Conservation (phyloP, 768 basidiomycete genomes). For the Russula dissimulans region DNA sequence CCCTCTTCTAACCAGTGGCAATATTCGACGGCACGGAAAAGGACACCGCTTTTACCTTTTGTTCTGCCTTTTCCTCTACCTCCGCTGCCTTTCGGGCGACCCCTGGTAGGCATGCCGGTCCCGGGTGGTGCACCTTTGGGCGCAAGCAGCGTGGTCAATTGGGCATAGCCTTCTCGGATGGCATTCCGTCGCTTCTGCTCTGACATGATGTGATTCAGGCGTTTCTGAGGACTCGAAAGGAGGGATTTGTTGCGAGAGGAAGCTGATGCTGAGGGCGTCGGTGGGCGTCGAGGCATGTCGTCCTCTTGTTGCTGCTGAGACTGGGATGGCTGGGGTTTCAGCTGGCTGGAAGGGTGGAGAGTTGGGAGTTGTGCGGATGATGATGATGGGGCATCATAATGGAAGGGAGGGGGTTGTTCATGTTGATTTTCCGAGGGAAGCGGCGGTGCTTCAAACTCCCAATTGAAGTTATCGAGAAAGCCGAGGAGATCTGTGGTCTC, state of each 20-base stretch:
- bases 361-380: constrained; percentile 1
- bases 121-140: constrained; percentile 63
- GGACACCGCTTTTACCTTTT: constrained; percentile 84
- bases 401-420: constrained; percentile 2
- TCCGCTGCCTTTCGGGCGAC: constrained; percentile 73
- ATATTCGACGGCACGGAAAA: constrained; percentile 83
- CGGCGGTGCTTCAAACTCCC: constrained; percentile 40
- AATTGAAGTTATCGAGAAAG: constrained; percentile 74
- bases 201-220: constrained; percentile 89
- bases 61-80: constrained; percentile 45
- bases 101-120: constrained; percentile 65
- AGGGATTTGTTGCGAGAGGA: constrained; percentile 47
- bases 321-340: background rate
- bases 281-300: constrained; percentile 3
- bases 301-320: background rate
- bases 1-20: constrained; percentile 82
- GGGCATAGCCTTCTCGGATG: constrained; percentile 83
- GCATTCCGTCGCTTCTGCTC: constrained; percentile 91
- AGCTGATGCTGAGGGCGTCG: constrained; percentile 16
- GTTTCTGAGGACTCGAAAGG: constrained; percentile 76
- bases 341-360: background rate
- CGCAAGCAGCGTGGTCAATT: constrained; percentile 71
- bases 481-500: constrained; percentile 74
- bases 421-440: constrained; percentile 4
- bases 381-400: constrained; percentile 7